phyloP scores from a whole-genome alignment of 768 basidiomycete genomes.

The Boletus pseudo-olivaceus region DNA sequence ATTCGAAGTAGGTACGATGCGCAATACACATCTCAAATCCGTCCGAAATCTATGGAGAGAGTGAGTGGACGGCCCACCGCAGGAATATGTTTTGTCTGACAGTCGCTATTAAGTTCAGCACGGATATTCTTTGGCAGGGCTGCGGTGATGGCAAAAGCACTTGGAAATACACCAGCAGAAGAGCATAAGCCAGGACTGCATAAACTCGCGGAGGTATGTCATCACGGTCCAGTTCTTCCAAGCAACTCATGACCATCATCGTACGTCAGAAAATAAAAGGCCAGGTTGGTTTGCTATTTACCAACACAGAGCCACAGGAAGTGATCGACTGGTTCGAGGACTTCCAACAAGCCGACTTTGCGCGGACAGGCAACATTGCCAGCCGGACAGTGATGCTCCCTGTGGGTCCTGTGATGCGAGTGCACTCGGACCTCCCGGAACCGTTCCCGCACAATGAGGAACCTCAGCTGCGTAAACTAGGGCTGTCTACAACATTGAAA shows the following conservation, averaged over 20 bases:
- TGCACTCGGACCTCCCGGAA: constrained; percentile 74
- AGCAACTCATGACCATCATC: constrained; percentile 4
- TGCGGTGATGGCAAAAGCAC: constrained; percentile 93
- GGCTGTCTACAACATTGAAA: constrained; percentile 78
- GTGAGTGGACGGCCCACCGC: constrained; percentile 39
- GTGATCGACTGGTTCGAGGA: constrained; percentile 93
- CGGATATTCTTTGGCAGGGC: constrained; percentile 86
- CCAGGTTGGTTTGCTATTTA: constrained; percentile 91
- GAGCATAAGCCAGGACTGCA: constrained; percentile 79
- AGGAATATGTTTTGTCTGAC: constrained; percentile 5
- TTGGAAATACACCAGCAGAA: constrained; percentile 82
- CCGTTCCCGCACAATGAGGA: constrained; percentile 98
- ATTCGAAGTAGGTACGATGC: constrained; percentile 93
- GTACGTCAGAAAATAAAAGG: constrained; percentile 83
- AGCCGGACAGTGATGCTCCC: constrained; percentile 72
- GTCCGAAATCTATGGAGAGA: constrained; percentile 93
- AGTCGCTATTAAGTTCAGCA: constrained; percentile 45
- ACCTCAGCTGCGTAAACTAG: constrained; percentile 90
- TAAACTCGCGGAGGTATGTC: constrained; percentile 72
- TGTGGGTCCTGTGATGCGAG: constrained; percentile 79
- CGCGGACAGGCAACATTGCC: constrained; percentile 81
- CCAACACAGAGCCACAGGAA: constrained; percentile 84
- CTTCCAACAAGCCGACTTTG: constrained; percentile 88
- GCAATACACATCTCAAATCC: constrained; percentile 91
- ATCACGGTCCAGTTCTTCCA: constrained; percentile 15